These are phyloP conservation scores for Yamadazyma sp. DNA, from an alignment of 1,139 yeast species.

Conservation along the genomic window DNA sequence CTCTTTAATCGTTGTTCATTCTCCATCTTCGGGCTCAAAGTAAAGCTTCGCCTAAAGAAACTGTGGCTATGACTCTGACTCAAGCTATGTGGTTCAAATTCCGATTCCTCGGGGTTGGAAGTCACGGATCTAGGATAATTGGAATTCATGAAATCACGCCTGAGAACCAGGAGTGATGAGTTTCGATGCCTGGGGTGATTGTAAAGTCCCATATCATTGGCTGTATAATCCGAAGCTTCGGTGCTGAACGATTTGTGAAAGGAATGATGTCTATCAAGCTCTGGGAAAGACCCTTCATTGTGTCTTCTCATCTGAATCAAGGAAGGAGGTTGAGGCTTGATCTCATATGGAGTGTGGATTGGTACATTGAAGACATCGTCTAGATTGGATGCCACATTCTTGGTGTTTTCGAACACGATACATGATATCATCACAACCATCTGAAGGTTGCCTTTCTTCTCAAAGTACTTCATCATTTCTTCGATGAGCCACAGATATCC, in stretches of 20 bases:
- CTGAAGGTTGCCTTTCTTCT: slow-evolving; percentile 66
- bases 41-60: slow-evolving; percentile 6
- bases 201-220: slow-evolving; percentile 1
- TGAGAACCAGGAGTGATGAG: slow-evolving; percentile 25
- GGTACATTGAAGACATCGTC: slow-evolving; percentile 34
- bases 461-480: slow-evolving; percentile 66
- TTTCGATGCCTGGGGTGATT: slow-evolving; percentile 12
- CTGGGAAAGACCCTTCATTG: slow-evolving; percentile 15
- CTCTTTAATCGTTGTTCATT: slow-evolving; percentile 3
- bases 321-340: slow-evolving; percentile 34
- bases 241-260: slow-evolving; percentile 15
- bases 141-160: slow-evolving; percentile 17
- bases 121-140: slow-evolving; percentile 19
- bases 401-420: slow-evolving; percentile 49
- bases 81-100: slow-evolving; percentile 24
- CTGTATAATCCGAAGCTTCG: slow-evolving; percentile 9
- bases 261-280: slow-evolving; percentile 11
- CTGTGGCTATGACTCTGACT: slow-evolving; percentile 8
- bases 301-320: slow-evolving; percentile 10
- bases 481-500: slow-evolving; percentile 76
- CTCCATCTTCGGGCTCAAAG: slow-evolving; percentile 9
- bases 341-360: slow-evolving; percentile 49
- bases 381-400: slow-evolving; percentile 17
- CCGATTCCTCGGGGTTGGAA: slow-evolving; percentile 30
- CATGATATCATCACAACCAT: slow-evolving; percentile 91